Evolutionary conservation across 108 stramenopile genomes (phyloP).

Genomic region (Ochromonas danica): DNA sequence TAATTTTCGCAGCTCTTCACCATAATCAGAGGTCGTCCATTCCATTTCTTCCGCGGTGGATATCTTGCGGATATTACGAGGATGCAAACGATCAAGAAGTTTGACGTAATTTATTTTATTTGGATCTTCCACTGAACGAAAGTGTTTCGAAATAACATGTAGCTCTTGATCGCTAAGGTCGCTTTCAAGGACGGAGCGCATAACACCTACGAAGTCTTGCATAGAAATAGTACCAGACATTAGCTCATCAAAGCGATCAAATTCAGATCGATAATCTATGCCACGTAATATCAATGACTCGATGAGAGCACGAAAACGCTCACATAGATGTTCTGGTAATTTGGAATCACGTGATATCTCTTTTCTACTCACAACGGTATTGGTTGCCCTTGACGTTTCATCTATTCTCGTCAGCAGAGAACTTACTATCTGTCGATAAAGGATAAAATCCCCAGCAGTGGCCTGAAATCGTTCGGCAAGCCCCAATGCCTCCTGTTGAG

Average conservation of each 20-base stretch:
- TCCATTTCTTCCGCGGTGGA: neutral
- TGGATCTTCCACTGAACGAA: neutral
- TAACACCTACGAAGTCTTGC: neutral
- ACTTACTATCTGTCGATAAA: slow-evolving; percentile 1
- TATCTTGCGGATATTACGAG: neutral
- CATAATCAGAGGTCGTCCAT: neutral
- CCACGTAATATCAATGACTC: slow-evolving; percentile 27
- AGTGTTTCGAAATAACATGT: neutral
- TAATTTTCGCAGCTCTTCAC: slow-evolving; percentile 22
- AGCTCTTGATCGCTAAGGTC: neutral
- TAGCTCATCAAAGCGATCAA: slow-evolving; percentile 27
- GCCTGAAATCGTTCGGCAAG: neutral
- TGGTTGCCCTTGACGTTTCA: neutral
- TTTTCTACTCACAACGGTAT: neutral
- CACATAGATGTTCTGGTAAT: neutral
- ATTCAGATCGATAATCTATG: slow-evolving; percentile 9
- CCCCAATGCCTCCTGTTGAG: neutral
- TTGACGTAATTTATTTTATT: neutral
- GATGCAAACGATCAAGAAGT: neutral
- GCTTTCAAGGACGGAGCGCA: neutral
- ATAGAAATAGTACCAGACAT: neutral
- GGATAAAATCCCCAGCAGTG: neutral
- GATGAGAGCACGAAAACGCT: neutral
- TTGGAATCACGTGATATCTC: neutral
- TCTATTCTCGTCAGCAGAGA: neutral